Conservation (phyloP, 352 stramenopile species). For the Phytophthora lateralis region DNA sequence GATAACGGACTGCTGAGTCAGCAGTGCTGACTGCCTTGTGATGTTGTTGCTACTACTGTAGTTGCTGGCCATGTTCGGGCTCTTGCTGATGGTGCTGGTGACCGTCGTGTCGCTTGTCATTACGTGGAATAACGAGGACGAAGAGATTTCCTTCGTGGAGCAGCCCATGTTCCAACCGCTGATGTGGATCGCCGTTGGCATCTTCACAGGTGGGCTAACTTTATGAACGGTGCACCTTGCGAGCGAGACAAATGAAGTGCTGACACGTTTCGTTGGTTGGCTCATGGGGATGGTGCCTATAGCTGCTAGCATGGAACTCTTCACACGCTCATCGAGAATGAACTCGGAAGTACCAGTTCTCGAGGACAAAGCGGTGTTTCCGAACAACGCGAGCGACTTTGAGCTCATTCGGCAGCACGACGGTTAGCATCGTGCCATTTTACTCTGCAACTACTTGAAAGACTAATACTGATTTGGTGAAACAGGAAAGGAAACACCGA, state of each 20-base stretch:
- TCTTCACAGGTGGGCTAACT: slow-evolving; percentile 60
- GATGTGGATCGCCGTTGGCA: slow-evolving; percentile 80
- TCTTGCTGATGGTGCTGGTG: slow-evolving; percentile 76
- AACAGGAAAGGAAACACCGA: neutral
- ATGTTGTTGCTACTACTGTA: slow-evolving; percentile 23
- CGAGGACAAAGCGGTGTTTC: slow-evolving; percentile 62
- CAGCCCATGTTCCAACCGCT: slow-evolving; percentile 81
- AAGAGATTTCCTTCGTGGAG: slow-evolving; percentile 39
- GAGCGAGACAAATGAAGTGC: neutral
- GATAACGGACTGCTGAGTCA: neutral
- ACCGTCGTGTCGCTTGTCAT: slow-evolving; percentile 61
- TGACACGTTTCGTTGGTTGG: slow-evolving; percentile 5
- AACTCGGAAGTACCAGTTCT: slow-evolving; percentile 46
- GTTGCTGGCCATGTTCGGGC: slow-evolving; percentile 71
- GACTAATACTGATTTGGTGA: slow-evolving; percentile 3
- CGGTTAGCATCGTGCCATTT: slow-evolving; percentile 15
- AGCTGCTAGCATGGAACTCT: slow-evolving; percentile 59
- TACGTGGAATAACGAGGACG: slow-evolving; percentile 59
- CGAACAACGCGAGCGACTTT: slow-evolving; percentile 59
- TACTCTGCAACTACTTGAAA: neutral
- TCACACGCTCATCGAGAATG: slow-evolving; percentile 31
- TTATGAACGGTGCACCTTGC: neutral
- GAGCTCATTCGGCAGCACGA: slow-evolving; percentile 58
- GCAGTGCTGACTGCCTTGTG: neutral
- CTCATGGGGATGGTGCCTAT: slow-evolving; percentile 6